Base-by-base conservation (phyloP, 306 rosid genomes). In the Casuarina equisetifolia region DNA sequence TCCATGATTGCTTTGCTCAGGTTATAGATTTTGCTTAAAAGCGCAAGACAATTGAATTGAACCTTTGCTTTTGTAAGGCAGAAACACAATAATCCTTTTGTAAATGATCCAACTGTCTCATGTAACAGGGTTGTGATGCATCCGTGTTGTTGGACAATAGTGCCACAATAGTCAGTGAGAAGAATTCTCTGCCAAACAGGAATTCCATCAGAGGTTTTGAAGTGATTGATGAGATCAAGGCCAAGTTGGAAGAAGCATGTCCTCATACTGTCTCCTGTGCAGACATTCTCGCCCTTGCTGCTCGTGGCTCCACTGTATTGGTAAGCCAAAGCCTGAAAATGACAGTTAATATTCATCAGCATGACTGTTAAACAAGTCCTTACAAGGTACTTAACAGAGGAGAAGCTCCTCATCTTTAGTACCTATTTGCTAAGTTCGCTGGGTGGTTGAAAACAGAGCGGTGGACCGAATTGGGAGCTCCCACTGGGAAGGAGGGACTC, bases 401-500 rank as follows among this genome's bases (percentile, higher is more conserved):
- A 38, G 4, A 13, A 15, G 70, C n/a, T 40, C 39, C 8, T 0
- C 9, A 15, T 64, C 32, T 25, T 25, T 25, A 25, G 32, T 25
- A 43, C 35, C 4, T 9, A 2, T 4, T 69, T 69, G 42, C 4
- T 55, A 38, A 45, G 25, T 15, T 67, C 42, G 74, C 11, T 52
- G 58, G 9, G 32, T 74, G 1, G 77, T 38, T 17, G 67, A 69
- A 77, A 74, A 86, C 87, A 93, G 97, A 93, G 96, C 76, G 97
- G 94, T 48, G 97, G 97, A 64, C 97, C 97, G 17, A 81, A 80
- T 10, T 93, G 97, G 97, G 90, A 81, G 79, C 86, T 91, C 32
- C 97, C 97, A 59, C 82, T 93, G 20, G 96, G 97, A 2, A 86
- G 97, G 68, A 89, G 90, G 79, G 96, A 93, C 89, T 89, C 97